Evolutionary conservation across 2,329 filamentous ascomycete species (phyloP).

Genomic region (Aspergillus piperis): DNA sequence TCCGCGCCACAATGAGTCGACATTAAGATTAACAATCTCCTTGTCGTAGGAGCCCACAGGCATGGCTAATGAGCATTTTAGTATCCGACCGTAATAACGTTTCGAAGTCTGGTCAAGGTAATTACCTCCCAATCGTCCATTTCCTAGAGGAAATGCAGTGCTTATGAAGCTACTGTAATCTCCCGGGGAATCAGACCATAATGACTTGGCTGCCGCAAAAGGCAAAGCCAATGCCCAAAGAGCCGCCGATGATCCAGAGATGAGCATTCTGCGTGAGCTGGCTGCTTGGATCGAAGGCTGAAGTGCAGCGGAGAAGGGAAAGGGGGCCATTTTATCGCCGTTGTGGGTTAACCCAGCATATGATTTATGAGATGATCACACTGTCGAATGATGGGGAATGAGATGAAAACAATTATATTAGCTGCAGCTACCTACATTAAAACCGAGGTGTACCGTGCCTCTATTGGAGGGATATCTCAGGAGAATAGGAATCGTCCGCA

Average conservation of each 20-base stretch:
- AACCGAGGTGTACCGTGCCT: background rate
- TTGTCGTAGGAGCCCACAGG: constrained; percentile 17
- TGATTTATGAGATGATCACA: too few species aligned
- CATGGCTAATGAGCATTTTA: constrained; percentile 16
- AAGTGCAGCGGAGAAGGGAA: too few species aligned
- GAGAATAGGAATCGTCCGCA: background rate
- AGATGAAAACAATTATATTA: background rate
- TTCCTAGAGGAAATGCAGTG: constrained; percentile 19
- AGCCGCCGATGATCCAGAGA: background rate
- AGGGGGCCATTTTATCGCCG: background rate
- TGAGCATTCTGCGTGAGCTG: background rate
- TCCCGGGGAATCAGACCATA: constrained; percentile 14
- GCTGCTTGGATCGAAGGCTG: background rate
- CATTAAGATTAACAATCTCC: constrained; percentile 25
- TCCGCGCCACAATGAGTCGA: constrained; percentile 31
- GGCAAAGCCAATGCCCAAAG: background rate
- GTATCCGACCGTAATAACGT: too few species aligned
- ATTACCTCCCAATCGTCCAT: constrained; percentile 19
- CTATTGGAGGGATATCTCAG: constrained; percentile 1
- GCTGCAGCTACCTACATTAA: background rate
- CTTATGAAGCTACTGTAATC: constrained; percentile 11
- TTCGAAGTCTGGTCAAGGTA: background rate
- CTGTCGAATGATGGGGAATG: background rate
- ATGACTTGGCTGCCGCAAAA: constrained; percentile 9
- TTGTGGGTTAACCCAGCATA: too few species aligned